Conservation (phyloP, 2,329 filamentous ascomycete species). For the Aspergillus ustus region DNA sequence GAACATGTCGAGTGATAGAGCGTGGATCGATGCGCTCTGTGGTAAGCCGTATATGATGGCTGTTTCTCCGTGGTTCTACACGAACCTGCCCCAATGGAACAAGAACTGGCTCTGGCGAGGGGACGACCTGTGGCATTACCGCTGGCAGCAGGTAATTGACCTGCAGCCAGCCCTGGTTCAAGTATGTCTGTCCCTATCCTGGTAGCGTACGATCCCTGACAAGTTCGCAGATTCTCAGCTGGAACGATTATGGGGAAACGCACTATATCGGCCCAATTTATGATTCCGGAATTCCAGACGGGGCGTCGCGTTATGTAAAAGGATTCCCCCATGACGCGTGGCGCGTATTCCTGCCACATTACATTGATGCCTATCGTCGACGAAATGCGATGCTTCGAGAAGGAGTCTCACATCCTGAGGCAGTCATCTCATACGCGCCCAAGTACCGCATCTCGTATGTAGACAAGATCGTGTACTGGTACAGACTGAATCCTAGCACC, state of each 20-base stretch:
- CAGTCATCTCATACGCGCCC: slow-evolving; percentile 43
- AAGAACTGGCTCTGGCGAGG: slow-evolving; percentile 69
- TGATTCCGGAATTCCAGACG: slow-evolving; percentile 54
- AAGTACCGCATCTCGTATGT: slow-evolving; percentile 22
- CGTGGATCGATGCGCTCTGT: slow-evolving; percentile 45
- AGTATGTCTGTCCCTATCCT: slow-evolving; percentile 24
- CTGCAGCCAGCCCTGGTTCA: slow-evolving; percentile 56
- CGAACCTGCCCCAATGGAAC: slow-evolving; percentile 58
- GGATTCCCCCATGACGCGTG: slow-evolving; percentile 34
- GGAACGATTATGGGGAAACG: slow-evolving; percentile 66
- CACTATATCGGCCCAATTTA: slow-evolving; percentile 61
- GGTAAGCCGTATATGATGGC: slow-evolving; percentile 58
- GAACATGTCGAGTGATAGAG: slow-evolving; percentile 40
- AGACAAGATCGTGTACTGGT: slow-evolving; percentile 43
- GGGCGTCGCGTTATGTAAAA: slow-evolving; percentile 42
- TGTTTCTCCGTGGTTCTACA: slow-evolving; percentile 62
- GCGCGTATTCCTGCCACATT: slow-evolving; percentile 37
- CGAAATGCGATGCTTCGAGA: slow-evolving; percentile 10
- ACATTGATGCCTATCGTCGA: slow-evolving; percentile 41
- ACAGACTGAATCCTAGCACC: slow-evolving; percentile 36
- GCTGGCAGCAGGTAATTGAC: slow-evolving; percentile 60
- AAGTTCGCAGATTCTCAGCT: slow-evolving; percentile 57
- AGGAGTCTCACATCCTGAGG: neutral
- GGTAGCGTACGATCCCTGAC: neutral
- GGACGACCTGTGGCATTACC: slow-evolving; percentile 65